A percentile compares a stretch with the other conserved stretches of the same genome.
phyloP scores from a whole-genome alignment of 257 asterid genomes.

The Jacaranda copaia region DNA sequence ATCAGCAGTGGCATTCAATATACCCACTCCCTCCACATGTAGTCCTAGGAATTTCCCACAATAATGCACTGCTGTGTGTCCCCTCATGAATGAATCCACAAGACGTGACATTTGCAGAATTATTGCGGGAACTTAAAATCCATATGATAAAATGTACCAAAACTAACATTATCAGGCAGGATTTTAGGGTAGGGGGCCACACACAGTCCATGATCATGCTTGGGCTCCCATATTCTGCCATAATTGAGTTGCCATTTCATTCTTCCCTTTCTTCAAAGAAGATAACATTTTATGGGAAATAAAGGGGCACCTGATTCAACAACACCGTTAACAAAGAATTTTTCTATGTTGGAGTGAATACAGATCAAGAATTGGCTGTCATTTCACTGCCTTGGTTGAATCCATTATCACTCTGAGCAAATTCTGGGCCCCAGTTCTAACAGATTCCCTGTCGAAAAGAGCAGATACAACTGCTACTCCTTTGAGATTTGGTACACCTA shows the following conservation, averaged over 20 bases:
- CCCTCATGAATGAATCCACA: background rate
- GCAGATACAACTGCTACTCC: conserved; percentile 98
- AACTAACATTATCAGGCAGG: background rate
- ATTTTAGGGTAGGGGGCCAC: background rate
- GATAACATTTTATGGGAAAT: no score
- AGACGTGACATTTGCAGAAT: no score
- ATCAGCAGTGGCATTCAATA: background rate
- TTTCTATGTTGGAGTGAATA: no score
- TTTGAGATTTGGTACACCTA: conserved; percentile 61
- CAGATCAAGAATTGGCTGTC: background rate
- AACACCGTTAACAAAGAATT: no score
- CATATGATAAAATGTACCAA: background rate
- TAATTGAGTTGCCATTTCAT: background rate
- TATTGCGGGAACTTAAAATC: background rate
- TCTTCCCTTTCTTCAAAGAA: background rate
- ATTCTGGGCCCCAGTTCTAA: conserved; percentile 58
- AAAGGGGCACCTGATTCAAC: no score
- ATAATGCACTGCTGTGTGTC: conserved; percentile 1
- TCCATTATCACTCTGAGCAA: conserved; percentile 51
- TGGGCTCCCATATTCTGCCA: background rate
- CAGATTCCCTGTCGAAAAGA: conserved; percentile 79
- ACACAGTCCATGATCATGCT: background rate
- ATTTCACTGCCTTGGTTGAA: conserved; percentile 8
- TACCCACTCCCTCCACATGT: background rate
- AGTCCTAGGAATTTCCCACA: background rate